A percentile compares a stretch with the other conserved stretches of the same genome.
These are phyloP conservation scores for Ophiostoma sp. DNA, from an alignment of 2,329 filamentous ascomycete species.

Conservation along the genomic window DNA sequence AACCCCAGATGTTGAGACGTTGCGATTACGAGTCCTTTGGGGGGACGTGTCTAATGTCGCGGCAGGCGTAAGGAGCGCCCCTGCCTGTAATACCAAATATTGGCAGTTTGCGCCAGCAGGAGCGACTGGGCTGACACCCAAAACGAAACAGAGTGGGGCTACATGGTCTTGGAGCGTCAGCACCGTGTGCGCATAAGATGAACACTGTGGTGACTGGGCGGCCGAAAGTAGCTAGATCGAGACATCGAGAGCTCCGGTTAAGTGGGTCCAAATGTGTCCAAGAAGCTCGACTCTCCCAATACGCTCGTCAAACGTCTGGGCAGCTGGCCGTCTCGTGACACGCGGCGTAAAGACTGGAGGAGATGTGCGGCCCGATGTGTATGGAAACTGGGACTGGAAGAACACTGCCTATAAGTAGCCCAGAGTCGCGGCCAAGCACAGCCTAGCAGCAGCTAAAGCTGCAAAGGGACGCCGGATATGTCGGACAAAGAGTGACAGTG, in stretches of 20 bases:
- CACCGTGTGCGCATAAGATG: background rate
- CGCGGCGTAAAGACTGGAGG: too few species aligned
- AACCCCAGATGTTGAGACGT: conserved; percentile 19
- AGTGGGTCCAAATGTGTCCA: background rate
- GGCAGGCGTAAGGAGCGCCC: conserved; percentile 4
- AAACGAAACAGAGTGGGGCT: conserved; percentile 9
- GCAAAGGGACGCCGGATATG: background rate
- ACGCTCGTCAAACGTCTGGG: too few species aligned
- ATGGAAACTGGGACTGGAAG: too few species aligned
- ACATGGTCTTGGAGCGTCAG: background rate
- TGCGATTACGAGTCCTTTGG: conserved; percentile 19
- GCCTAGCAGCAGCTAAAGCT: background rate
- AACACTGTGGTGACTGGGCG: background rate
- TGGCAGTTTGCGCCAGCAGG: background rate
- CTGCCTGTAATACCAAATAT: background rate
- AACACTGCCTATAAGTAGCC: too few species aligned
- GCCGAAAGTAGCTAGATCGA: background rate
- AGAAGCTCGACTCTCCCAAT: background rate
- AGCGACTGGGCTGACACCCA: conserved; percentile 5
- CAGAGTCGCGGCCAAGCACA: too few species aligned
- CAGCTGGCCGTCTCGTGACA: too few species aligned
- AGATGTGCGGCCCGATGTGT: too few species aligned
- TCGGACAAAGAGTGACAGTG: background rate
- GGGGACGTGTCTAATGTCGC: conserved; percentile 2
- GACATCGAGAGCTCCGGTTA: background rate